Conservation (phyloP, 2,329 filamentous ascomycete species). For the Blastomyces silverae region DNA sequence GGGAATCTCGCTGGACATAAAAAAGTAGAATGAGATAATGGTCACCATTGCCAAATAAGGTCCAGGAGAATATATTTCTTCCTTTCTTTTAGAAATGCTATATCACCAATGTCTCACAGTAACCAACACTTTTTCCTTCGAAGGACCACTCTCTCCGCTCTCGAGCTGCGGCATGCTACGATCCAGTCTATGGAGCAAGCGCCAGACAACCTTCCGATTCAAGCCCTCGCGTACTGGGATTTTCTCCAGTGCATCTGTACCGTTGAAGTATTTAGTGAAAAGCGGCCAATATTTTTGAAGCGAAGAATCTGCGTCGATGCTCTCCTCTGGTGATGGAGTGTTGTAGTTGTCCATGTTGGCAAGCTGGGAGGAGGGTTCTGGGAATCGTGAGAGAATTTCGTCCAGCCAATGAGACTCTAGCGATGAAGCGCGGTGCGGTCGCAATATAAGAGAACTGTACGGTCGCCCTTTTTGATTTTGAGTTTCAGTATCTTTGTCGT, state of each 20-base stretch:
- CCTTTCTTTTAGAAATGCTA: neutral
- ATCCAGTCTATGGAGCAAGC: slow-evolving; percentile 58
- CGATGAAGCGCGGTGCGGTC: slow-evolving; percentile 70
- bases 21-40: neutral
- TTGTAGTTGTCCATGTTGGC: slow-evolving; percentile 8
- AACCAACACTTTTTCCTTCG: slow-evolving; percentile 45
- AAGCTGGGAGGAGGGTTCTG: slow-evolving; percentile 21
- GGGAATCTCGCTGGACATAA: neutral
- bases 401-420: slow-evolving; percentile 66
- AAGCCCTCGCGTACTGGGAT: slow-evolving; percentile 78
- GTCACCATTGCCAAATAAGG: neutral
- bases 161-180: slow-evolving; percentile 44
- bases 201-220: slow-evolving; percentile 63
- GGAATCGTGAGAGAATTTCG: slow-evolving; percentile 39
- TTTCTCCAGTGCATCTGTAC: slow-evolving; percentile 73
- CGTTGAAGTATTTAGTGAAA: slow-evolving; percentile 83
- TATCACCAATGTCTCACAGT: slow-evolving; percentile 62
- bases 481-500: slow-evolving; percentile 15
- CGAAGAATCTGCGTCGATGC: slow-evolving; percentile 19
- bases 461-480: neutral
- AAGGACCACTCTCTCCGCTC: slow-evolving; percentile 24
- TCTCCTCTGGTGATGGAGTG: slow-evolving; percentile 16
- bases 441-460: slow-evolving; percentile 59
- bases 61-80: neutral
- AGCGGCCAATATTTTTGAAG: slow-evolving; percentile 62